These are phyloP conservation scores for Pleurotus giganteus DNA, from an alignment of 768 basidiomycete genomes.

Conservation along the genomic window DNA sequence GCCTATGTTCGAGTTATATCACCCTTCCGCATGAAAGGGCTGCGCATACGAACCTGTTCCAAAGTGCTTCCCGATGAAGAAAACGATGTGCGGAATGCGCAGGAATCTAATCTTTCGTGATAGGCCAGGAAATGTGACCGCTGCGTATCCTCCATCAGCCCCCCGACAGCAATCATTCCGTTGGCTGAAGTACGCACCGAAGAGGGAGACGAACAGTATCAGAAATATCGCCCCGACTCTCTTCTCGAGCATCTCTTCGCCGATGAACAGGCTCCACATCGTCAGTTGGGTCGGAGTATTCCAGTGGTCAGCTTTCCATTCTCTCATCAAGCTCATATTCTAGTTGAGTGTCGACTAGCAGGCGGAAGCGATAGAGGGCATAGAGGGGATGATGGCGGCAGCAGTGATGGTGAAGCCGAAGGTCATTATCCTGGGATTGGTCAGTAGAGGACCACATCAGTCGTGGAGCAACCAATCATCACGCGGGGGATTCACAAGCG, in stretches of 20 bases:
- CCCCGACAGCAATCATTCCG: neutral
- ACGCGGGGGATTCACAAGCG: neutral
- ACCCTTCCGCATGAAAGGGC: neutral
- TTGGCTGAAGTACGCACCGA: conserved; percentile 42
- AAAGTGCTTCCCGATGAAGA: conserved; percentile 88
- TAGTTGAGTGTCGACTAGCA: no score
- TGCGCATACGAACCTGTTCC: conserved; percentile 55
- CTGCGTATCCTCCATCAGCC: conserved; percentile 25
- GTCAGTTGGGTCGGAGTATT: no score
- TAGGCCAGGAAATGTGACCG: conserved; percentile 71
- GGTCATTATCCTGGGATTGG: neutral
- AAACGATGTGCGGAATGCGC: conserved; percentile 63
- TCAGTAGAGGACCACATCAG: neutral
- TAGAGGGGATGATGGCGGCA: neutral
- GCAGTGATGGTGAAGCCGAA: neutral
- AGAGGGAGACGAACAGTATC: conserved; percentile 61
- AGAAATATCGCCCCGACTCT: conserved; percentile 38
- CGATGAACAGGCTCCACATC: no score
- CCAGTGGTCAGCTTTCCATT: neutral
- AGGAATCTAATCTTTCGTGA: conserved; percentile 53
- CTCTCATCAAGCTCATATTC: no score
- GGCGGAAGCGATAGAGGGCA: no score
- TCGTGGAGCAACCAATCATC: neutral
- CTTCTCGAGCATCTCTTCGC: neutral
- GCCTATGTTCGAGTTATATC: conserved; percentile 33